Percentiles rank a stretch among this genome's conserved stretches.
Conservation (phyloP, 202 grass and related monocot genomes). For the Setaria italica region DNA sequence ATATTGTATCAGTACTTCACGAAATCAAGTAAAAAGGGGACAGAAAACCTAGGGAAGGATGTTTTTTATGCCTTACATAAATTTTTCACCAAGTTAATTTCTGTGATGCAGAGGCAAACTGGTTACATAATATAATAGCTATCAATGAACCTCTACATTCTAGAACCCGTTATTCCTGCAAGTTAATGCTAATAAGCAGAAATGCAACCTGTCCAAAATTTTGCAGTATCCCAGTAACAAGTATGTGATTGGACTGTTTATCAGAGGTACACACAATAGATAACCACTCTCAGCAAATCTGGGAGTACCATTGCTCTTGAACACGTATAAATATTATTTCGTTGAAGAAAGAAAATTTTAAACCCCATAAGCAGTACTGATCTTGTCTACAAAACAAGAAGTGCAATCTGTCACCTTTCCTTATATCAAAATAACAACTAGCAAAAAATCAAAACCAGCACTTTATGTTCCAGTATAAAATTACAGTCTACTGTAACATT, state of each 20-base stretch:
- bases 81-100: not conserved
- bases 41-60: conserved; percentile 24
- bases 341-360: conserved; percentile 31
- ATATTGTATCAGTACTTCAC: not conserved
- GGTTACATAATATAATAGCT: not conserved
- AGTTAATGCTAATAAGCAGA: conserved; percentile 9
- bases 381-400: conserved; percentile 19
- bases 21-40: conserved; percentile 20
- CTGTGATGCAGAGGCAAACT: not conserved
- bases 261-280: not conserved
- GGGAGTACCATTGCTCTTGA: conserved; percentile 28
- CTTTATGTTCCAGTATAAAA: conserved; percentile 14
- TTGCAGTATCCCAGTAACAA: conserved; percentile 18
- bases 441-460: conserved; percentile 32
- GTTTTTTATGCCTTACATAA: conserved; percentile 1
- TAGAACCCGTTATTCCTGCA: conserved; percentile 26
- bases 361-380: conserved; percentile 16
- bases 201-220: not conserved
- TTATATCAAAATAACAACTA: not conserved
- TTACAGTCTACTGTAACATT: not conserved
- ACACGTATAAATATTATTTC: conserved; percentile 11
- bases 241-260: not conserved
- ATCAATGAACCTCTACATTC: not conserved
- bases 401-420: conserved; percentile 1
- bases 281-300: not conserved